Evolutionary conservation across 1,284 basidiomycete genomes (phyloP), one percentile per base, ranked within the genome.

Genomic region (Irpex sp.): DNA sequence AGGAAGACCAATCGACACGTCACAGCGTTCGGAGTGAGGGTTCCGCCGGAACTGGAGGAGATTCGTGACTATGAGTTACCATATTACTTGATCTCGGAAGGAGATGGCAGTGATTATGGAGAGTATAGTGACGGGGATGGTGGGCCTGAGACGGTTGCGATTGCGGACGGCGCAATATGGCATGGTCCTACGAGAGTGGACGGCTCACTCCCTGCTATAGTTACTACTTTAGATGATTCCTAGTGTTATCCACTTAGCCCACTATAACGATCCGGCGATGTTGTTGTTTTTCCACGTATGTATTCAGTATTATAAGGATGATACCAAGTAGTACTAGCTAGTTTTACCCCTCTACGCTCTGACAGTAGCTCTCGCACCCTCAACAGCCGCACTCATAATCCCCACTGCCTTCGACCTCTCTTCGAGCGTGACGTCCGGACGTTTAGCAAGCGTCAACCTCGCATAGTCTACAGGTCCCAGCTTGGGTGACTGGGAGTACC

Each of bases 21-120:
- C 52, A 79, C 75, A 35, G 83, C 85, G 16, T 88, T 87, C 67
- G 86, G 86, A 0, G 74, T 75, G 52, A 79, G 79, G 58, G 74
- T 83, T 6, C 82, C 83, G 2, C 70, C 66, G 0, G 78, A 75
- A 58, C 64, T 82, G 57, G 81, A 82, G 65, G 73, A 77, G 61
- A 68, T 78, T 35, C 72, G 74, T 62, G 80, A 83, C 61, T 84
- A 80, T 63, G 74, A 79, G 67, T 70, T 82, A 57, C 82, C 82
- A 0, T 63, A 70, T 39, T 83, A 79, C 79, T 71, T 81, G 61
- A 23, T 3, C 21, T 54, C 28, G 52, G 33, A 28, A 64, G 53
- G 45, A 60, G 67, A 55, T 62, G 63, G 47, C 61, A 65, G 65
- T 61, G 69, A 66, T 55, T 68, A 33, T 60, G 33, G 33, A 23